phyloP scores from a whole-genome alignment of 805 yeast genomes.

The Ogataea paradorogensis region DNA sequence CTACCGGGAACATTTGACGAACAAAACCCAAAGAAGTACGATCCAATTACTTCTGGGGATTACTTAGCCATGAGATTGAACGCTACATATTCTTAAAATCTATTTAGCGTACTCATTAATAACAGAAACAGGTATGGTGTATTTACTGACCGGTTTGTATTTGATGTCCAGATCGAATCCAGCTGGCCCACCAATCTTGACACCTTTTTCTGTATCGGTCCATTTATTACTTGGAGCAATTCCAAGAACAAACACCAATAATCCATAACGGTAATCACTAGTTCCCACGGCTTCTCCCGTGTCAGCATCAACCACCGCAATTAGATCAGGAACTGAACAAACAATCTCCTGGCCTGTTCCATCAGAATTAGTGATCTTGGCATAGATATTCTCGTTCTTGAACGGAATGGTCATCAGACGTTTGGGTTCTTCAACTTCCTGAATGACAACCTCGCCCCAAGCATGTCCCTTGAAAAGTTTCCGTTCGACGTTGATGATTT shows the following conservation, averaged over 20 bases:
- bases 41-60: constrained; percentile 24
- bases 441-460: constrained; percentile 41
- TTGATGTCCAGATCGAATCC: constrained; percentile 35
- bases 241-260: constrained; percentile 41
- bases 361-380: constrained; percentile 24
- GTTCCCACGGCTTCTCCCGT: constrained; percentile 48
- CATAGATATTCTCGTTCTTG: constrained; percentile 46
- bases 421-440: constrained; percentile 17
- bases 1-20: constrained; percentile 22
- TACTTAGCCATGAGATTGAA: constrained; percentile 22
- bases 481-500: constrained; percentile 42
- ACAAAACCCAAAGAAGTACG: constrained; percentile 18
- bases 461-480: constrained; percentile 41
- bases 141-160: constrained; percentile 38
- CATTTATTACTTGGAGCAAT: constrained; percentile 38
- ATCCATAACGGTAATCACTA: constrained; percentile 46
- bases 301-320: constrained; percentile 40
- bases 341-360: constrained; percentile 30
- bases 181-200: constrained; percentile 42
- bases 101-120: constrained; percentile 35
- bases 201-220: constrained; percentile 36
- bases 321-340: constrained; percentile 46
- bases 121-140: constrained; percentile 37
- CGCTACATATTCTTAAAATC: constrained; percentile 16
- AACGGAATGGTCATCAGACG: constrained; percentile 39